A percentile compares a stretch with the other conserved stretches of the same genome.
Conservation (phyloP, 371 early-diverging fungal species). For the Mucor velutinosus region DNA sequence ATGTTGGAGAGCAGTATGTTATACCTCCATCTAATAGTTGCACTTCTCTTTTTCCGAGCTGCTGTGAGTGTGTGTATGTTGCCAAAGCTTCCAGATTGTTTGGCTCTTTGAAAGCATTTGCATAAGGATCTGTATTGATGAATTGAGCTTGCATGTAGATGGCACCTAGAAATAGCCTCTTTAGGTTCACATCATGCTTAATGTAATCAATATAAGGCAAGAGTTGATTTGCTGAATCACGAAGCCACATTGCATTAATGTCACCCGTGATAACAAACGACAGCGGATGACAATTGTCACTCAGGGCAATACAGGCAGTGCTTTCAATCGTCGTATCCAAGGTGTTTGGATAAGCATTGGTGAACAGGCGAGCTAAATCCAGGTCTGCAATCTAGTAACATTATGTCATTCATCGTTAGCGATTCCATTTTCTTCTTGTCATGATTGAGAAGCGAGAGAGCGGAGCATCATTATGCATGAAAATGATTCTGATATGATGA, state of each 20-base stretch:
- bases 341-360: constrained; percentile 60
- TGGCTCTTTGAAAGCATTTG: constrained; percentile 56
- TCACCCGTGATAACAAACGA: constrained; percentile 70
- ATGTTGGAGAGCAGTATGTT: neutral
- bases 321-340: constrained; percentile 60
- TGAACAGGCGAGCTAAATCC: constrained; percentile 58
- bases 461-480: neutral
- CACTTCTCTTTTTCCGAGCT: neutral
- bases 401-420: neutral
- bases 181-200: constrained; percentile 37
- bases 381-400: constrained; percentile 37
- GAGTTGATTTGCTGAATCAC: constrained; percentile 71
- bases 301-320: constrained; percentile 24
- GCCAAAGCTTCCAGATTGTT: constrained; percentile 5
- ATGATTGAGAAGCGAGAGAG: neutral
- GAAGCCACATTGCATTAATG: constrained; percentile 71
- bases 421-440: neutral
- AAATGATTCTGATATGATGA: neutral
- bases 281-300: constrained; percentile 34
- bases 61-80: neutral
- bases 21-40: constrained; percentile 18
- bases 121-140: constrained; percentile 49
- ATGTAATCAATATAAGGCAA: constrained; percentile 57
- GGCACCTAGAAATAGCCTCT: constrained; percentile 49
- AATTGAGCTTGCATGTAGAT: constrained; percentile 62